Base-by-base conservation (phyloP, 345 rosid genomes). In the Excoecaria cochinchinensis region DNA sequence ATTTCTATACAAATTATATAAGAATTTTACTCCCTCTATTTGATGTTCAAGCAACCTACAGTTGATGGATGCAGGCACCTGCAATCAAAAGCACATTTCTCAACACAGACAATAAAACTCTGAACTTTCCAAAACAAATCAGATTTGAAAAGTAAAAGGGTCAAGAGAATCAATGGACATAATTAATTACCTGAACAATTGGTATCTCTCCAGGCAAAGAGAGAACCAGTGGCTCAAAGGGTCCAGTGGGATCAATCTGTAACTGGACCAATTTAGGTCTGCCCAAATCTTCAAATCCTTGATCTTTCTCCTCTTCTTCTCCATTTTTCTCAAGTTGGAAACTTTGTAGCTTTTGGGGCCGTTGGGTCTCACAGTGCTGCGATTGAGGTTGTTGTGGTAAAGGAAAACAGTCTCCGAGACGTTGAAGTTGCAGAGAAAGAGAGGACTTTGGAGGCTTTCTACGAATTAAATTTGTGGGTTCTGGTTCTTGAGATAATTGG, bases 1-100 rank as follows among this genome's bases (percentile, higher is more conserved):
- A 79, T 85, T 86, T 84, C 64, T 85, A 76, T 90, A 91, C 47
- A 95, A 81, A 78, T 80, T 86, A 72, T 85, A 90, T 62, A 95
- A 79, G 81, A 95, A 95, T 75, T 82, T 87, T 12, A 95, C 91
- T 58, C 99, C 98, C 40, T 78, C 90, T 74, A 92, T 88, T 72
- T 95, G 99, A 86, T 95, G 93, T 76, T 91, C 95, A 58, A 94
- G 97, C 90, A 92, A 79, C 80, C 97, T 85, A 79, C 90, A 90
- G 80, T 94, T 92, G 62, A 94, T 94, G 67, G 97, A 88, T 63
- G 98, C 86, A 39, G 97, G 95, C 39, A 91, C 98, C 97, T 95
- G 78, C 79, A 71, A 78, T 70, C 40, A 72, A 44, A 55, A 36
- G 5, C 11, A 14, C 22, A 58, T 46, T 69, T 76, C 24, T 58